Percentiles rank a stretch among this genome's conserved stretches.
Conservation (phyloP, 2,329 filamentous ascomycete genomes). For the Dactylellina cionopaga region DNA sequence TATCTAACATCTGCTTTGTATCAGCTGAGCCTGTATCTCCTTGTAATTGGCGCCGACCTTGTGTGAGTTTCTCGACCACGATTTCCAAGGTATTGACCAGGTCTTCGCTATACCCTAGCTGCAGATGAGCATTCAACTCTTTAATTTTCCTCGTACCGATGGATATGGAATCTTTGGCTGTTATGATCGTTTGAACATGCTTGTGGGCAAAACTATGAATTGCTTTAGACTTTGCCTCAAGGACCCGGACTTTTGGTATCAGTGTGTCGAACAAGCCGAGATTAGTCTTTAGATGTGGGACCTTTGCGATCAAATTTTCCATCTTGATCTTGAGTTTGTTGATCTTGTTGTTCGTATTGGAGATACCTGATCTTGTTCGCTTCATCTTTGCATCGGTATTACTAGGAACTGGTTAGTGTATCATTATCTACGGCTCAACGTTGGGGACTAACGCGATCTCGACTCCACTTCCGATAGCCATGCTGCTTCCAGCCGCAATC, state of each 20-base stretch:
- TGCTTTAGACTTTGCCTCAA: neutral
- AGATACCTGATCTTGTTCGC: neutral
- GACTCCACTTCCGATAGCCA: neutral
- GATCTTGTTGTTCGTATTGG: neutral
- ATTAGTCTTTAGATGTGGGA: neutral
- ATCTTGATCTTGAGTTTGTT: neutral
- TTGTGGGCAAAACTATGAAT: neutral
- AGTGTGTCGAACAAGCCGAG: neutral
- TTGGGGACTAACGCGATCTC: neutral
- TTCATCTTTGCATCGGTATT: neutral
- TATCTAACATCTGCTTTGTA: neutral
- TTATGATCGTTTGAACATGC: neutral
- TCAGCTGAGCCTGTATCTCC: neutral
- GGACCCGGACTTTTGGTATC: neutral
- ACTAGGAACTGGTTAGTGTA: neutral
- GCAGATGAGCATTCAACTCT: neutral
- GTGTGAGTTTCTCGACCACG: neutral
- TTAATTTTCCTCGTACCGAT: neutral
- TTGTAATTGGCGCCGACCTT: neutral
- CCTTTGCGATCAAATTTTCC: neutral
- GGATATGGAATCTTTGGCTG: neutral
- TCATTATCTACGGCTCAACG: neutral
- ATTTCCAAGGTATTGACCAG: neutral
- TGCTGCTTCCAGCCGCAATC: neutral
- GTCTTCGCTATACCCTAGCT: neutral